Base-by-base conservation (phyloP, 1,284 basidiomycete species). In the Fistulina hepatica region DNA sequence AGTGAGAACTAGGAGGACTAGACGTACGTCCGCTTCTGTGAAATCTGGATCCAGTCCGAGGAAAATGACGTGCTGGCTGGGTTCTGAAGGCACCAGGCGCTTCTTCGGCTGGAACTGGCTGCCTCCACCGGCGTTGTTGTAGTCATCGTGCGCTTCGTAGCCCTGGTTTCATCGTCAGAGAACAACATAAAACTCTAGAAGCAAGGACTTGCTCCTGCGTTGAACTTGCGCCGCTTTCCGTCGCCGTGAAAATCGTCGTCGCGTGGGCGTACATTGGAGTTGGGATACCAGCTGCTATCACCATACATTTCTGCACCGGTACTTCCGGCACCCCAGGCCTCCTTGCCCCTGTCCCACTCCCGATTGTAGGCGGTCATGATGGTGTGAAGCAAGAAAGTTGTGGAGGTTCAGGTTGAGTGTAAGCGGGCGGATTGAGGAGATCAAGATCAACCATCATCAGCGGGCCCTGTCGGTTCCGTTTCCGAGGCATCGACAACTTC, bases 61-160 rank as follows among this genome's bases (percentile, higher is more conserved):
- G 58, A 93, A 91, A 51, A 93, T 92, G 52, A 94, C 81, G 61
- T 94, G 84, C 19, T 80, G 76, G 55, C 81, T 86, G 36, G 83
- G 78, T 55, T 88, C 82, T 48, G 81, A 85, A 20, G 82, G 76
- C 39, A 73, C 65, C 34, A 82, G 66, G 32, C 79, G 77, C 55
- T 85, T 83, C 63, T 82, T 82, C 52, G 52, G n/a, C n/a, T n/a
- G n/a, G n/a, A n/a, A n/a, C n/a, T 54, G 52, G 67, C 67, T 37
- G 58, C 57, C n/a, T 30, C 63, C 67, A 40, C 50, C 60, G 45
- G 46, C 58, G 44, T 48, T 59, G 50, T 71, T 68, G 44, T 70
- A 60, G 49, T 73, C 68, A 39, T 70, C 64, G 20, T 60, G 57
- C 47, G 65, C 54, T 41, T 73, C n/a, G n/a, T n/a, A n/a, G n/a